phyloP scores from a whole-genome alignment of 495 filamentous ascomycete species.

The Penicillium paxilli region DNA sequence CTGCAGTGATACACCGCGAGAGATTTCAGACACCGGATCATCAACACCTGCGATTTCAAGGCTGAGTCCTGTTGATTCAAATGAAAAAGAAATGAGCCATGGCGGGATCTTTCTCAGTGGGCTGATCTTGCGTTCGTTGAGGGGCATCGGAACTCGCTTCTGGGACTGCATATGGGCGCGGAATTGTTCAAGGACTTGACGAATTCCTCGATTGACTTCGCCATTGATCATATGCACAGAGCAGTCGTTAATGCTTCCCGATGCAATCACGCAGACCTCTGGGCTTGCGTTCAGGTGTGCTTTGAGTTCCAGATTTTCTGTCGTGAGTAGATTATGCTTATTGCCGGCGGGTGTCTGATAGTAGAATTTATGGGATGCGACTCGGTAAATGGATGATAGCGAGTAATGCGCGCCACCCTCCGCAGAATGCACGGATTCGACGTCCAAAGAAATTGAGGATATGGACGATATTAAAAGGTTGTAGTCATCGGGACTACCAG shows the following conservation, averaged over 20 bases:
- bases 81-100: constrained; percentile 81
- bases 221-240: constrained; percentile 85
- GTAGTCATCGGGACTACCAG: constrained; percentile 64
- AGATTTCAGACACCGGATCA: constrained; percentile 70
- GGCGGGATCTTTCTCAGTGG: constrained; percentile 74
- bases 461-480: constrained; percentile 93
- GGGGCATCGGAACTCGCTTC: constrained; percentile 53
- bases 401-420: constrained; percentile 85
- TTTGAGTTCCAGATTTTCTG: constrained; percentile 83
- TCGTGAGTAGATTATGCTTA: constrained; percentile 82
- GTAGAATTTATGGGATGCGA: constrained; percentile 89
- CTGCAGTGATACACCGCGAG: constrained; percentile 80
- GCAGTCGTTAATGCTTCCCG: constrained; percentile 80
- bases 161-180: constrained; percentile 62
- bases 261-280: constrained; percentile 77
- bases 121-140: constrained; percentile 55
- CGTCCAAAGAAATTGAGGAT: constrained; percentile 86
- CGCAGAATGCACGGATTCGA: constrained; percentile 90
- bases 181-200: constrained; percentile 84
- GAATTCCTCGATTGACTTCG: constrained; percentile 89
- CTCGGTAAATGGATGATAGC: constrained; percentile 74
- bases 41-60: constrained; percentile 91
- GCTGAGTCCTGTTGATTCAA: constrained; percentile 86
- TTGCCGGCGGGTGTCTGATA: constrained; percentile 84
- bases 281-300: constrained; percentile 81